phyloP scores from a whole-genome alignment of 192 early-diverging fungal species.

The Mortierella antarctica region DNA sequence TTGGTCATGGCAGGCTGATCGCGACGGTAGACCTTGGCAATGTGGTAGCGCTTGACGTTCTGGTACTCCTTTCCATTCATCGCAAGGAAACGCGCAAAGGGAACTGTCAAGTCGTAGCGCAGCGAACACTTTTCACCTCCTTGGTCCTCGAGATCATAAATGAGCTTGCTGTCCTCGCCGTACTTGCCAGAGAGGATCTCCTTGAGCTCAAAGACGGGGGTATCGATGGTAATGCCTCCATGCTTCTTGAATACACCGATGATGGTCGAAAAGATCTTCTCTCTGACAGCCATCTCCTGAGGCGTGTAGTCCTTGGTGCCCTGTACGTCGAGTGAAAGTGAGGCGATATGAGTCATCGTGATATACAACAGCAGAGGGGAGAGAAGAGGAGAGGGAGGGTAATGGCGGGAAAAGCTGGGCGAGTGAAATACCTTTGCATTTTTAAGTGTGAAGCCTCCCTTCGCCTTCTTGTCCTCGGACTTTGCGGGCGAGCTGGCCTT shows the following conservation, averaged over 20 bases:
- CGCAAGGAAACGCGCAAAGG: conserved; percentile 96
- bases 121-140: conserved; percentile 96
- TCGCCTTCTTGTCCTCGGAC: conserved; percentile 55
- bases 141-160: conserved; percentile 97
- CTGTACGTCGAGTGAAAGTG: conserved; percentile 34
- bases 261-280: conserved; percentile 91
- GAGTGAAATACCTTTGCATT: conserved; percentile 73
- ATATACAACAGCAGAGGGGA: not conserved
- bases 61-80: conserved; percentile 86
- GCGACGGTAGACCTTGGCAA: conserved; percentile 98
- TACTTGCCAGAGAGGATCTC: conserved; percentile 98
- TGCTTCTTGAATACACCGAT: conserved; percentile 92
- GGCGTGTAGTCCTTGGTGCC: conserved; percentile 96
- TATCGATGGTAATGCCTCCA: conserved; percentile 98
- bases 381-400: not conserved
- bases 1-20: conserved; percentile 99
- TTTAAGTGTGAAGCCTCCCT: conserved; percentile 73
- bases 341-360: not conserved
- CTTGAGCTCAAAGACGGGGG: conserved; percentile 98
- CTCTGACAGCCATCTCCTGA: conserved; percentile 97
- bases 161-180: conserved; percentile 98
- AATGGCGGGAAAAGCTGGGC: no score
- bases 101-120: conserved; percentile 97
- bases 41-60: conserved; percentile 97
- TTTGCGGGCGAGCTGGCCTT: conserved; percentile 22